Percentiles rank a stretch among this genome's conserved stretches.
Evolutionary conservation across 2,329 filamentous ascomycete species (phyloP).

Genomic region (Taxawa tesnikishii): DNA sequence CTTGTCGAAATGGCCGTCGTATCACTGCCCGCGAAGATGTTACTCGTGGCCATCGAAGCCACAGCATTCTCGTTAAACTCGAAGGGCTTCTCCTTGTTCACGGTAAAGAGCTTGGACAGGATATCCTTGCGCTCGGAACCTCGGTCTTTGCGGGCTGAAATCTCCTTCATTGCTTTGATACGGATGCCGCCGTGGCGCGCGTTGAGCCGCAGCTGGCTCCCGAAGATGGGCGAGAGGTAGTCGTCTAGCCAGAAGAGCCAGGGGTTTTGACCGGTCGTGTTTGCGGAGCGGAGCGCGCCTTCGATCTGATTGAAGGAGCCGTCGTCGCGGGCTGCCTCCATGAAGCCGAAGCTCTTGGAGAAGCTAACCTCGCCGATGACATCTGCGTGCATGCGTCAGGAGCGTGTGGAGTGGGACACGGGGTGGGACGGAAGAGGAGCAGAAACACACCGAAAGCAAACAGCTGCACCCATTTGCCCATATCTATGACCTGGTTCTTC

Average conservation of each 20-base stretch:
- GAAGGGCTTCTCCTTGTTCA: conserved; percentile 22
- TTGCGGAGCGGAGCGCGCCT: conserved; percentile 17
- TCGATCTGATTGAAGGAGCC: conserved; percentile 23
- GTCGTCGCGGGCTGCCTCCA: conserved; percentile 21
- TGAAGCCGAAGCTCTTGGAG: conserved; percentile 23
- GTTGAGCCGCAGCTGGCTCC: conserved; percentile 22
- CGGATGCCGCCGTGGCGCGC: conserved; percentile 21
- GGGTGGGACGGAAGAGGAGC: too few species aligned
- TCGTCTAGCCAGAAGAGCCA: conserved; percentile 21
- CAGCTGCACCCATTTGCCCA: conserved; percentile 27
- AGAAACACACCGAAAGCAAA: conserved; percentile 24
- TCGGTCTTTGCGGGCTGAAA: conserved; percentile 17
- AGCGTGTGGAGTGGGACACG: background rate
- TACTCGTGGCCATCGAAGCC: conserved; percentile 23
- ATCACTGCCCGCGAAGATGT: conserved; percentile 30
- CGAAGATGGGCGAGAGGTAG: conserved; percentile 21
- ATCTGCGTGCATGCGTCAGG: conserved; percentile 13
- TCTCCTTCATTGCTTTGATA: conserved; percentile 18
- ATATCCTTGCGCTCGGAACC: conserved; percentile 24
- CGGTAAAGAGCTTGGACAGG: conserved; percentile 22
- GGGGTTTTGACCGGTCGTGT: conserved; percentile 27
- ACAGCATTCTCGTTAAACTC: conserved; percentile 24
- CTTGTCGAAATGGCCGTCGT: conserved; percentile 29
- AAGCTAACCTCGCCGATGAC: conserved; percentile 31
- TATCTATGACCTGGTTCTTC: conserved; percentile 16